phyloP scores from a whole-genome alignment of 306 rosid genomes.

The Carpinus viminea region DNA sequence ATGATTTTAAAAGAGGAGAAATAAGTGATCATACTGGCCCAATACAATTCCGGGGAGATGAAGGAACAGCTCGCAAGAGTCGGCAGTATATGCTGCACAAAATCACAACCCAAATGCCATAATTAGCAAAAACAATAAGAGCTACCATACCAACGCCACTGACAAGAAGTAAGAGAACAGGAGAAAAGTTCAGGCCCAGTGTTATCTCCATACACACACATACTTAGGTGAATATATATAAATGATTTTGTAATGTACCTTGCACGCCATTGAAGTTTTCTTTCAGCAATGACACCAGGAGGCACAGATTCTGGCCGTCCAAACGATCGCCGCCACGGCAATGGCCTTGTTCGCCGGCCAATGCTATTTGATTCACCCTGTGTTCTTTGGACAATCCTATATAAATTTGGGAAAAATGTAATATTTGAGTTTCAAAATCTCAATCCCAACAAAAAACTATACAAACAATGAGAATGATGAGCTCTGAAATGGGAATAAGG shows the following conservation, averaged over 20 bases:
- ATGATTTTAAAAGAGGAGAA: neutral
- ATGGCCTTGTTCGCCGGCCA: slow-evolving; percentile 34
- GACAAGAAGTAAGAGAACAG: neutral
- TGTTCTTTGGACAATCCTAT: slow-evolving; percentile 32
- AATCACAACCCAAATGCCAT: neutral
- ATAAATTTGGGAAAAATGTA: neutral
- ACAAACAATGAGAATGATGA: too few relatives aligned
- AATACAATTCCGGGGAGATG: slow-evolving; percentile 26
- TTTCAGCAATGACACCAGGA: slow-evolving; percentile 33
- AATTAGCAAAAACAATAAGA: neutral
- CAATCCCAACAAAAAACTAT: neutral
- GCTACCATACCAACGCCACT: neutral
- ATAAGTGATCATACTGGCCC: slow-evolving; percentile 30
- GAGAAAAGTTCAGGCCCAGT: neutral
- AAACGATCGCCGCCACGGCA: slow-evolving; percentile 65
- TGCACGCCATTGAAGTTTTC: slow-evolving; percentile 63
- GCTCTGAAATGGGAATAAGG: too few relatives aligned
- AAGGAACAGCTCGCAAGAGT: slow-evolving; percentile 39
- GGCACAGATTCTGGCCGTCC: slow-evolving; percentile 45
- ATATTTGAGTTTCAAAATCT: neutral
- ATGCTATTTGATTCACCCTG: slow-evolving; percentile 18
- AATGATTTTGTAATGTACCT: slow-evolving; percentile 31
- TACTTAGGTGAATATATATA: neutral
- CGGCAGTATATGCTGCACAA: slow-evolving; percentile 37
- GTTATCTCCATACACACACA: neutral